Evolutionary conservation across 805 yeast species (phyloP), one percentile per base, ranked within the genome.

Genomic region (Saccharomycopsis javanensis): DNA sequence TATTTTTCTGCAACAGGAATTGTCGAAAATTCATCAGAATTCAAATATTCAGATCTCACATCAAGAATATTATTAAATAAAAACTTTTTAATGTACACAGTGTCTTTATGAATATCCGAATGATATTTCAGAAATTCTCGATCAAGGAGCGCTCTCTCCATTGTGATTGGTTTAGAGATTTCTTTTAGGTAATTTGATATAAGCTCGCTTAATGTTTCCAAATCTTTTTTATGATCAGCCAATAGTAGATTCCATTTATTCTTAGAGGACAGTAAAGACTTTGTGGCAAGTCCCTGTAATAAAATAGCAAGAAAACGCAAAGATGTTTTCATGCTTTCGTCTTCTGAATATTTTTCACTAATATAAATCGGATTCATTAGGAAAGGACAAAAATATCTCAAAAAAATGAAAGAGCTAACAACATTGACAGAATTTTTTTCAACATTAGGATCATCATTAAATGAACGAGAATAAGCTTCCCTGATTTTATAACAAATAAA

Each of bases 371-470:
- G 98, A 65, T 89, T 90, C 66, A 94, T 71, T 27, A 92, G 78
- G 0, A 96, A 96, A 0, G 98, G 98, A 65, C 96, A 90, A 62
- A 90, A 79, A 69, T 84, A 88, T 58, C 96, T 74, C 60, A 92
- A 71, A 67, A 92, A 92, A 11, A 94, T 72, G 65, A 94, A 86
- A 0, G 96, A 89, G 23, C 92, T 79, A 38, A 91, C 72, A 52
- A 95, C 86, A 65, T 88, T 85, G 57, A 85, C 72, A 48, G 85
- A 77, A 38, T 86, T 86, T 42, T 79, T 42, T 20, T 42, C 48
- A 42, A 42, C 48, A 20, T 42, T 42, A 20, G 48, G 48, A 5
- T 28, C 50, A 15, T 50, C 54, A 27, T 13, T 30, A 15, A 50
- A 55, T 1, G 16, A 11, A 15, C 75, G 23, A 72, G 30, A 15